Evolutionary conservation across 331 rosid species (phyloP).

Genomic region (Acacia pycnantha): DNA sequence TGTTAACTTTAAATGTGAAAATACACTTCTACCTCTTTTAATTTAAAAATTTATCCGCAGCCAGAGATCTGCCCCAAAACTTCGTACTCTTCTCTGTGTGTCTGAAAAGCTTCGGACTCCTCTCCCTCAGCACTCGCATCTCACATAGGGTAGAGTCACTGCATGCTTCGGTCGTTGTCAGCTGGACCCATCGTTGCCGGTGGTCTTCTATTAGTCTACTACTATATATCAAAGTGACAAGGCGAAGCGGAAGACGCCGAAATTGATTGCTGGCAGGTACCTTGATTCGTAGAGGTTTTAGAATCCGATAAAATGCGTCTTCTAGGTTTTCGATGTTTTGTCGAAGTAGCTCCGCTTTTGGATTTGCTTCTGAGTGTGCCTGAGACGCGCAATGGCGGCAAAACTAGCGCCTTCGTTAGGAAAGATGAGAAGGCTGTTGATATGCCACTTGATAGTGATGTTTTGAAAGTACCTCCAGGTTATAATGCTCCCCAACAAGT

Average conservation of each 20-base stretch:
- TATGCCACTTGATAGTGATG: slow-evolving; percentile 79
- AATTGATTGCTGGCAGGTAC: background rate
- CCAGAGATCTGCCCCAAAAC: too few species aligned
- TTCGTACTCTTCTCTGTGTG: too few species aligned
- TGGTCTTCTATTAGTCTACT: background rate
- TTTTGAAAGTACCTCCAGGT: slow-evolving; percentile 57
- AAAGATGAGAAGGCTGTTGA: slow-evolving; percentile 50
- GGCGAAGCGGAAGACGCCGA: background rate
- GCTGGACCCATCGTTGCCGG: too few species aligned
- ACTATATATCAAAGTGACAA: background rate
- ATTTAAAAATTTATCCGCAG: too few species aligned
- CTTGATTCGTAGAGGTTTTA: background rate
- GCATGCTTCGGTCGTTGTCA: too few species aligned
- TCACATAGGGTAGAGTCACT: too few species aligned
- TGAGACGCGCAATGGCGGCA: slow-evolving; percentile 57
- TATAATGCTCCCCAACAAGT: slow-evolving; percentile 89
- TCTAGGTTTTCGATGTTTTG: background rate
- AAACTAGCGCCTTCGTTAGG: slow-evolving; percentile 59
- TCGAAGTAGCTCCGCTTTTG: slow-evolving; percentile 22
- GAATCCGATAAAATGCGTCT: slow-evolving; percentile 25
- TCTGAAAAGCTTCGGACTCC: too few species aligned
- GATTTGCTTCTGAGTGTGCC: slow-evolving; percentile 45
- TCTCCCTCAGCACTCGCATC: too few species aligned
- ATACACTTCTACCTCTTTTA: too few species aligned
- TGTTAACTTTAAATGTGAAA: too few species aligned